These are phyloP conservation scores for Sporodiniella umbellata DNA, from an alignment of 371 early-diverging fungal species.

Conservation along the genomic window DNA sequence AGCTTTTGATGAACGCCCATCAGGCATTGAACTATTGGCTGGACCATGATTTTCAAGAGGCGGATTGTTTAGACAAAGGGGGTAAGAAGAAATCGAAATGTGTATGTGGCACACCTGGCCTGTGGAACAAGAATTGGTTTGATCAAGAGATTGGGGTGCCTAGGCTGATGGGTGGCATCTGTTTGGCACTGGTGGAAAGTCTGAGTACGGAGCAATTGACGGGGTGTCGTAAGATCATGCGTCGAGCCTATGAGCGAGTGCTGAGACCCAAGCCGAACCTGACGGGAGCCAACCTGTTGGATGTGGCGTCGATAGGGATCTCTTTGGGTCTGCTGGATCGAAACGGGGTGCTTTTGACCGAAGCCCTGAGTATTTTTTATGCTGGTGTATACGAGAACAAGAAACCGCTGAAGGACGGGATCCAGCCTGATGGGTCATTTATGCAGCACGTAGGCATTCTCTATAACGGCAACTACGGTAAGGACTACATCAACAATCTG, in stretches of 20 bases:
- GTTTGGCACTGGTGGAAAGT: slow-evolving; percentile 13
- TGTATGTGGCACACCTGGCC: slow-evolving; percentile 33
- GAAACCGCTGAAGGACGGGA: slow-evolving; percentile 18
- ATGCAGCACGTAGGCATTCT: slow-evolving; percentile 31
- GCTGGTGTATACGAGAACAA: slow-evolving; percentile 8
- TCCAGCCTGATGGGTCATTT: slow-evolving; percentile 34
- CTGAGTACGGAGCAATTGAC: slow-evolving; percentile 5
- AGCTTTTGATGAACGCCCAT: slow-evolving; percentile 4
- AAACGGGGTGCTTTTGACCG: slow-evolving; percentile 1
- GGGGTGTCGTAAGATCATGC: slow-evolving; percentile 16
- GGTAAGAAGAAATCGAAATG: slow-evolving; percentile 14
- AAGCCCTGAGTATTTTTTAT: slow-evolving; percentile 17
- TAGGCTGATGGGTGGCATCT: slow-evolving; percentile 15
- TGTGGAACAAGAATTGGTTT: slow-evolving; percentile 35
- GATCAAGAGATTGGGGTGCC: slow-evolving; percentile 25
- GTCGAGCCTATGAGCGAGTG: slow-evolving; percentile 10
- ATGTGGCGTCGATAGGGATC: slow-evolving; percentile 26
- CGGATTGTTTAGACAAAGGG: slow-evolving; percentile 16
- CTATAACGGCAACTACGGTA: slow-evolving; percentile 33
- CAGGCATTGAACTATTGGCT: slow-evolving; percentile 28
- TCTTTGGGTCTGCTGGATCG: slow-evolving; percentile 12
- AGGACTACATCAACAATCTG: slow-evolving; percentile 24
- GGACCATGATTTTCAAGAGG: slow-evolving; percentile 16
- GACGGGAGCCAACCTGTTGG: slow-evolving; percentile 27
- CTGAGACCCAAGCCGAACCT: background rate